phyloP scores from a whole-genome alignment of 345 rosid species.

The Sonneratia alba region DNA sequence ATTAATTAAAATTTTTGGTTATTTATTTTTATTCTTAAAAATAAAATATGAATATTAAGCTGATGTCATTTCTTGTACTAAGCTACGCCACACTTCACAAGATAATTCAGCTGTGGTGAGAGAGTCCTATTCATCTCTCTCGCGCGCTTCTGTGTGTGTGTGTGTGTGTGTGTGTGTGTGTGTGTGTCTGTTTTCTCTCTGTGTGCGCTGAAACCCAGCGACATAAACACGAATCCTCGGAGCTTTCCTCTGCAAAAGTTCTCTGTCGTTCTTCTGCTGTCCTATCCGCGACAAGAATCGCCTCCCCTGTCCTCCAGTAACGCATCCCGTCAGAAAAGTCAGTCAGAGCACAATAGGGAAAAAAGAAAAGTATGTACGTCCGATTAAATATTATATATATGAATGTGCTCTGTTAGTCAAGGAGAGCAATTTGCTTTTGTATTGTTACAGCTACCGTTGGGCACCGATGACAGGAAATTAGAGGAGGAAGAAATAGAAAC shows the following conservation, averaged over 20 bases:
- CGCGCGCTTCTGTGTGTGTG: background rate
- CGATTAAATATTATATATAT: background rate
- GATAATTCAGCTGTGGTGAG: background rate
- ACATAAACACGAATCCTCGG: background rate
- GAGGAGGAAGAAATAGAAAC: background rate
- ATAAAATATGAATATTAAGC: too few species aligned
- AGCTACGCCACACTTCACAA: too few species aligned
- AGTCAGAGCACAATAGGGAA: background rate
- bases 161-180: too few species aligned
- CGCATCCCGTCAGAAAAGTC: background rate
- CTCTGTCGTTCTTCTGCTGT: background rate
- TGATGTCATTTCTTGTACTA: too few species aligned
- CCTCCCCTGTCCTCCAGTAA: background rate
- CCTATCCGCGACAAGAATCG: background rate
- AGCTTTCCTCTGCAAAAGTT: background rate
- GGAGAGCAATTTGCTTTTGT: background rate
- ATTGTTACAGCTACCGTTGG: background rate
- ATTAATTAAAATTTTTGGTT: too few species aligned
- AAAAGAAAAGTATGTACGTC: background rate
- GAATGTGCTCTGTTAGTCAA: background rate
- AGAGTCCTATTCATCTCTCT: background rate
- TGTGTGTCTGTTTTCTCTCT: background rate
- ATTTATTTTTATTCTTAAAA: too few species aligned
- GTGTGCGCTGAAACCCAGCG: background rate
- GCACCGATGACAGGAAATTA: background rate